Conservation (phyloP, 2,329 filamentous ascomycete genomes). For the Arachnopeziza araneosa region DNA sequence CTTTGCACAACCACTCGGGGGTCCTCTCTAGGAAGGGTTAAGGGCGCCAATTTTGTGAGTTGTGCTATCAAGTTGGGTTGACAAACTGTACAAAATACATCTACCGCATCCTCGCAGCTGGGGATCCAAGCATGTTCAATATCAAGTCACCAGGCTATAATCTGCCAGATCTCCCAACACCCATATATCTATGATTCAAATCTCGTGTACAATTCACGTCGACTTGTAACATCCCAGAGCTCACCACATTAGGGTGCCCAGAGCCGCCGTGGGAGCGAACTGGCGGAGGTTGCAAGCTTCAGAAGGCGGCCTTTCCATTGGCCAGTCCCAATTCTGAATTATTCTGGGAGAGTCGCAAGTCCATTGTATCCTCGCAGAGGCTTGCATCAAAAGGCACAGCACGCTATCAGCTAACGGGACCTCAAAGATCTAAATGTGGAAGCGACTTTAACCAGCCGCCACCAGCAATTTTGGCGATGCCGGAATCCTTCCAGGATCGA, state of each 20-base stretch:
- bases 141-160: not conserved
- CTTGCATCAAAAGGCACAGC: not conserved
- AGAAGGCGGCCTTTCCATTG: not conserved
- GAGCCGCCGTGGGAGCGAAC: not conserved
- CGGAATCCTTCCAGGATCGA: not conserved
- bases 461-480: not conserved
- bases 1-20: not conserved
- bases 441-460: not conserved
- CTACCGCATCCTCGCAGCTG: not conserved
- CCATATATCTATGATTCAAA: not conserved
- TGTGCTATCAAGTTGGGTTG: not conserved
- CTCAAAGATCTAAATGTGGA: not conserved
- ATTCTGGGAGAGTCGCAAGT: not conserved
- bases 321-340: not conserved
- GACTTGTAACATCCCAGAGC: not conserved
- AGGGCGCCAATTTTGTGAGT: not conserved
- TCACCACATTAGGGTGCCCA: not conserved
- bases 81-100: not conserved
- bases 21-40: not conserved
- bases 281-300: not conserved
- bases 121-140: not conserved
- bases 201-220: not conserved
- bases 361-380: not conserved
- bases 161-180: too few relatives aligned
- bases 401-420: not conserved